phyloP scores from a whole-genome alignment of 805 yeast species.

The Candida taoyuanica region DNA sequence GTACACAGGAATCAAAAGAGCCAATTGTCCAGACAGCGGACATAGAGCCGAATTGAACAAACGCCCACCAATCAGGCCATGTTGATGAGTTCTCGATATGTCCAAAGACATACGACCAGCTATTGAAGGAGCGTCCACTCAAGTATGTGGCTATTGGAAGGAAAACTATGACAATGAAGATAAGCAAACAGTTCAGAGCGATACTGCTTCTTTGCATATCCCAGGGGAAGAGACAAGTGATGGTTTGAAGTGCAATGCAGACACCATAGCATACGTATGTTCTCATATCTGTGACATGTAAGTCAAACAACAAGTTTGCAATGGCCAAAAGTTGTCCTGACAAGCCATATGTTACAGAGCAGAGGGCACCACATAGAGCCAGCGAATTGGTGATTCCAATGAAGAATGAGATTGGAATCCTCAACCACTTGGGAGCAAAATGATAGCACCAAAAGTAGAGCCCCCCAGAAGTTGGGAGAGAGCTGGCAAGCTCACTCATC shows the following conservation, averaged over 20 bases:
- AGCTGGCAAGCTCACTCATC: conserved; percentile 56
- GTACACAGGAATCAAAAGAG: conserved; percentile 67
- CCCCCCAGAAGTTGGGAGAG: conserved; percentile 71
- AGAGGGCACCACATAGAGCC: conserved; percentile 57
- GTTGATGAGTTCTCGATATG: conserved; percentile 43
- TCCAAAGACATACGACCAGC: conserved; percentile 53
- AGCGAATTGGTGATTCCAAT: conserved; percentile 65
- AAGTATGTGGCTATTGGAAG: conserved; percentile 49
- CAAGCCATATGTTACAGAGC: conserved; percentile 64
- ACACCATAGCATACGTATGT: conserved; percentile 59
- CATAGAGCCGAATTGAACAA: conserved; percentile 47
- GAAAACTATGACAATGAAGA: conserved; percentile 50
- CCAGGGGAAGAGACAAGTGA: conserved; percentile 24
- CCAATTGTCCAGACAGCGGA: conserved; percentile 76
- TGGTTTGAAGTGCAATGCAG: conserved; percentile 43
- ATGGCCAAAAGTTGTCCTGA: conserved; percentile 51
- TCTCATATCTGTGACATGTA: conserved; percentile 45
- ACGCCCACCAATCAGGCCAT: conserved; percentile 60
- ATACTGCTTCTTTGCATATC: conserved; percentile 41
- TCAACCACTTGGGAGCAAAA: conserved; percentile 49
- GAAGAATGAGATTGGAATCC: conserved; percentile 49
- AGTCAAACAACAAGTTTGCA: conserved; percentile 36
- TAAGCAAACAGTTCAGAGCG: conserved; percentile 43
- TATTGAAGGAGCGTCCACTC: conserved; percentile 35
- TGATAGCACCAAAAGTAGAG: conserved; percentile 58